These are phyloP conservation scores for Alternaria gansuensis DNA, from an alignment of 2,329 filamentous ascomycete genomes.

Conservation along the genomic window DNA sequence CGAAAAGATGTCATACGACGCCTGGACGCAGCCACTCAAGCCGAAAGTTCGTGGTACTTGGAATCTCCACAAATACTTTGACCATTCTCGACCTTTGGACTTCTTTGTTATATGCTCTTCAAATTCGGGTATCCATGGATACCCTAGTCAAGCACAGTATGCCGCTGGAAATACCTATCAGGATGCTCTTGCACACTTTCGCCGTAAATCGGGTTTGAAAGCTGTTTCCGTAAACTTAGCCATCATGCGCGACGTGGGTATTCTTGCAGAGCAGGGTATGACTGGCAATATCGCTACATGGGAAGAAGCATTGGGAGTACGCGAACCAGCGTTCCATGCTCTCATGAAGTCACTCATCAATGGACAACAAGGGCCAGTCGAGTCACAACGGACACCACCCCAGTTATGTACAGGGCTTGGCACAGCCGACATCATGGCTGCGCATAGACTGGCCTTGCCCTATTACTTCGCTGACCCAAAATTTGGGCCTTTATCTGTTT, in stretches of 20 bases:
- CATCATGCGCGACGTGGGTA: constrained; percentile 8
- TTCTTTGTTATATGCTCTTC: constrained; percentile 6
- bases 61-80: too few relatives aligned
- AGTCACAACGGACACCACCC: too few relatives aligned
- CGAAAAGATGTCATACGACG: neutral
- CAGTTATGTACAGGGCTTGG: neutral
- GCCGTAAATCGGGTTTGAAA: neutral
- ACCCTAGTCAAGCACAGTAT: constrained; percentile 9
- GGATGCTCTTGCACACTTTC: constrained; percentile 19
- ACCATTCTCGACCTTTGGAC: neutral
- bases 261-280: constrained; percentile 4
- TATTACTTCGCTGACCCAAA: neutral
- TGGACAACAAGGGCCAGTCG: too few relatives aligned
- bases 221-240: constrained; percentile 6
- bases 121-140: constrained; percentile 2
- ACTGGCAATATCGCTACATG: too few relatives aligned
- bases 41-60: too few relatives aligned
- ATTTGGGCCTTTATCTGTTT: too few relatives aligned
- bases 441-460: too few relatives aligned
- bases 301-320: neutral
- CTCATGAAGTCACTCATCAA: neutral
- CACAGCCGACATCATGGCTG: neutral
- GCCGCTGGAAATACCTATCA: constrained; percentile 11
- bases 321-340: neutral
- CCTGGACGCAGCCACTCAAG: neutral